A percentile compares a stretch with the other conserved stretches of the same genome.
These are phyloP conservation scores for Fusarium drepaniforme DNA, from an alignment of 2,329 filamentous ascomycete species.

Conservation along the genomic window DNA sequence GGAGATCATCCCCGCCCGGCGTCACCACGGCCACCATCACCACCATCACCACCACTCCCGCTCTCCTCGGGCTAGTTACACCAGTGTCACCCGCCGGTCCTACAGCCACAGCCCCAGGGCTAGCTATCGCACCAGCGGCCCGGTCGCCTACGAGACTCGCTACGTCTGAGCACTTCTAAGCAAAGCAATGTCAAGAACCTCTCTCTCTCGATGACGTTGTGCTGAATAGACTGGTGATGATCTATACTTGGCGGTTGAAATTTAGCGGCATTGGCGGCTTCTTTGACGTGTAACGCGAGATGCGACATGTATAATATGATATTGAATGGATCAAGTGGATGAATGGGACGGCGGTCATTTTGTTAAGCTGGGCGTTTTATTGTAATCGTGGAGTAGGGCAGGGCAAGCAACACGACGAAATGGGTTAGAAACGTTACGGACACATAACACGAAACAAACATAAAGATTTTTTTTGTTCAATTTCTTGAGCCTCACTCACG, in stretches of 20 bases:
- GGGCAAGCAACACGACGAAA: constrained; percentile 7
- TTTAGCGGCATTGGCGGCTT: constrained; percentile 35
- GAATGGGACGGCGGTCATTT: constrained; percentile 4
- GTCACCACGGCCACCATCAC: constrained; percentile 51
- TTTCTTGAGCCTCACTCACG: constrained; percentile 5
- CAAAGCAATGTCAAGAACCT: background rate
- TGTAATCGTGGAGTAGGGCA: background rate
- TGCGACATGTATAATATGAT: constrained; percentile 13
- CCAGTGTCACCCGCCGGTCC: constrained; percentile 52
- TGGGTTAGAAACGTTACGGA: background rate
- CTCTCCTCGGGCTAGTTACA: constrained; percentile 59
- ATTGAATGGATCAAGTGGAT: background rate
- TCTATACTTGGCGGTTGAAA: constrained; percentile 17
- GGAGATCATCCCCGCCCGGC: constrained; percentile 62
- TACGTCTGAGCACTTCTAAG: constrained; percentile 13
- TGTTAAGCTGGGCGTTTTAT: constrained; percentile 28
- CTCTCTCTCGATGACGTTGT: constrained; percentile 25
- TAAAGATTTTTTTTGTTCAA: background rate
- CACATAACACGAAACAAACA: background rate
- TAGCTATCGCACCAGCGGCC: constrained; percentile 59
- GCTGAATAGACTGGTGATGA: constrained; percentile 7
- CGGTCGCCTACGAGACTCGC: constrained; percentile 34
- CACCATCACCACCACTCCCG: constrained; percentile 49
- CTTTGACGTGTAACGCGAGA: constrained; percentile 17
- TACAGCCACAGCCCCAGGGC: constrained; percentile 57